Conservation (phyloP, 306 rosid species). For the Mimosa pudica region DNA sequence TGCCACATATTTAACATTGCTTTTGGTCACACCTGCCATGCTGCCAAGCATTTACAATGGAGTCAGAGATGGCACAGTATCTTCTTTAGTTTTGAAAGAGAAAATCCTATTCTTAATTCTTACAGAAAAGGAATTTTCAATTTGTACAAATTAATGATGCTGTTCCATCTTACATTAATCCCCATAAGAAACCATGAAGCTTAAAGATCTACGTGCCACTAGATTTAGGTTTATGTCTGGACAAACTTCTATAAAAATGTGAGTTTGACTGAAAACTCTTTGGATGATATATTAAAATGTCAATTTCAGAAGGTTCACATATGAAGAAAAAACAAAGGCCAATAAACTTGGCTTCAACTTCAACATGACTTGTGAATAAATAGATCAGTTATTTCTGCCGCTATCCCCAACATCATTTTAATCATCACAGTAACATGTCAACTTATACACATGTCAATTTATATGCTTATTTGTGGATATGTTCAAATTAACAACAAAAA, state of each 20-base stretch:
- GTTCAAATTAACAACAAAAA: no score
- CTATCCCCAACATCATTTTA: no score
- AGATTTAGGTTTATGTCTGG: no score
- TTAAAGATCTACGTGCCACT: not conserved
- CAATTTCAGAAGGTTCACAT: no score
- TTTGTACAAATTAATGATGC: not conserved
- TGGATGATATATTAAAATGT: no score
- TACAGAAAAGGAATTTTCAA: not conserved
- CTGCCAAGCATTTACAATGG: constrained; percentile 45
- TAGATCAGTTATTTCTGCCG: no score
- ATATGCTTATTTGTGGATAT: not conserved
- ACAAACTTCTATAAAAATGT: no score
- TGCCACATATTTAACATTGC: constrained; percentile 45
- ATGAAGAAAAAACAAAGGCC: no score
- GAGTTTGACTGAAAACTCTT: no score
- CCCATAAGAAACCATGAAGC: not conserved
- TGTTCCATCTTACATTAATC: not conserved
- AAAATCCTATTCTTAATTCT: not conserved
- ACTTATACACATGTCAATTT: no score
- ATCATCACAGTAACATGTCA: not conserved
- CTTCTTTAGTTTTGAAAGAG: not conserved
- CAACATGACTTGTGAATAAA: no score
- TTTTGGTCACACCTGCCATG: constrained; percentile 69
- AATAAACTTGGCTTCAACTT: no score
- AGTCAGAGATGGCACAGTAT: not conserved